Base-by-base conservation (phyloP, 257 asterid species). In the Gentiana straminea region DNA sequence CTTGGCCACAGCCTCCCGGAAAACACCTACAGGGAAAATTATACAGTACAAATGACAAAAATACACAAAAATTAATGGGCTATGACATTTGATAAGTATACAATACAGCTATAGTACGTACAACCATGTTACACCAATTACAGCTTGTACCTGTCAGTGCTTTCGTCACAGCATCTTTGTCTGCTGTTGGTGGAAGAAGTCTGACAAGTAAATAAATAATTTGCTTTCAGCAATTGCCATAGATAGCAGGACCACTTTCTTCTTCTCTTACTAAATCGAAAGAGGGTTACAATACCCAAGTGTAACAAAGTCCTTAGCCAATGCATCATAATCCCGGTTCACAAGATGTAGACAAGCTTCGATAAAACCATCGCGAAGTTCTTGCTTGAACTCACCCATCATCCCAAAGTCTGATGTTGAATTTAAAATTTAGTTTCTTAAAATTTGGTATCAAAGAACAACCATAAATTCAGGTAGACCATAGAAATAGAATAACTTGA, bases 271-370 rank as follows among this genome's bases (percentile, higher is more conserved):
- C 60, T 60, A 45, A 53, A 67, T 59, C 59, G 59, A 4, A 70
- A 49, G 60, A 68, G 61, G 67, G 56, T 64, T 52, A 55, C 64
- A 60, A 59, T 87, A 91, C 98, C 98, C 98, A 53, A 91, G 96
- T 34, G 96, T 91, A 51, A 91, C 87, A 59, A 91, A 91, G 76
- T 91, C 98, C 70, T 72, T 68, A 57, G 94, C 95, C 66, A 91
- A 78, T 70, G 98, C 82, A 63, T 85, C 89, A 73, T 87, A 91
- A 73, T 91, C 98, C 60, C 98, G 98, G 67, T 91, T 91, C 59
- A 91, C 95, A 67, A 91, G 96, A 71, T 91, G 98, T 73, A 91
- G 83, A 68, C 98, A 87, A 74, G 98, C 98, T 80, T 91, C 96
- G 52, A 91, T 79, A 75, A 91, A 91, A 52, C 95, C 96, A 73